phyloP scores from a whole-genome alignment of 768 basidiomycete species.

The Hemileccinum rubropunctum region DNA sequence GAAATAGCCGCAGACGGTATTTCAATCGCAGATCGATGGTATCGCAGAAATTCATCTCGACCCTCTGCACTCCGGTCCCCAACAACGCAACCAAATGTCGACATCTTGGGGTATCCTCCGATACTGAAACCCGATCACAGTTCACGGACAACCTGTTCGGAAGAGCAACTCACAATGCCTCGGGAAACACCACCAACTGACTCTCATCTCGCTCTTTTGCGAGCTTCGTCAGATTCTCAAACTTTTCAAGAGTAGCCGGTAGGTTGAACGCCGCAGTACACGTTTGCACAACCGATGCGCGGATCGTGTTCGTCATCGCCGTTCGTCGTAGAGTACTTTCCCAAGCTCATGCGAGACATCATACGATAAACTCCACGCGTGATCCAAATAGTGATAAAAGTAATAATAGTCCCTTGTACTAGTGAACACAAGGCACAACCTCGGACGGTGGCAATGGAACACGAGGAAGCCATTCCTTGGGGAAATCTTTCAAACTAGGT shows the following conservation, averaged over 20 bases:
- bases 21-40: conserved; percentile 53
- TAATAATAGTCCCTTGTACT: conserved; percentile 12
- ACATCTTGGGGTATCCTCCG: conserved; percentile 61
- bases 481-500: conserved; percentile 78
- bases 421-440: neutral
- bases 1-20: conserved; percentile 51
- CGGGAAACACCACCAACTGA: conserved; percentile 54
- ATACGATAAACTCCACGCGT: conserved; percentile 2
- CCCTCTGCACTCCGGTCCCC: conserved; percentile 50
- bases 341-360: neutral
- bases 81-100: conserved; percentile 41
- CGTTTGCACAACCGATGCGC: conserved; percentile 53
- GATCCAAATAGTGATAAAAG: conserved; percentile 1
- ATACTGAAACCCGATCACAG: conserved; percentile 32
- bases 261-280: conserved; percentile 47
- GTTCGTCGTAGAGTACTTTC: neutral
- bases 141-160: neutral
- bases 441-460: conserved; percentile 5
- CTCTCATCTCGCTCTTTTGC: conserved; percentile 46
- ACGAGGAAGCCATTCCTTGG: conserved; percentile 75
- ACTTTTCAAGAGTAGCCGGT: conserved; percentile 45
- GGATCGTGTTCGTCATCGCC: conserved; percentile 34
- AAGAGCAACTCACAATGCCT: conserved; percentile 47
- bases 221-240: conserved; percentile 43
- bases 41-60: conserved; percentile 57